Evolutionary conservation across 495 filamentous ascomycete species (phyloP), one percentile per base, ranked within the genome.

Genomic region (Chaetomium fimeti): DNA sequence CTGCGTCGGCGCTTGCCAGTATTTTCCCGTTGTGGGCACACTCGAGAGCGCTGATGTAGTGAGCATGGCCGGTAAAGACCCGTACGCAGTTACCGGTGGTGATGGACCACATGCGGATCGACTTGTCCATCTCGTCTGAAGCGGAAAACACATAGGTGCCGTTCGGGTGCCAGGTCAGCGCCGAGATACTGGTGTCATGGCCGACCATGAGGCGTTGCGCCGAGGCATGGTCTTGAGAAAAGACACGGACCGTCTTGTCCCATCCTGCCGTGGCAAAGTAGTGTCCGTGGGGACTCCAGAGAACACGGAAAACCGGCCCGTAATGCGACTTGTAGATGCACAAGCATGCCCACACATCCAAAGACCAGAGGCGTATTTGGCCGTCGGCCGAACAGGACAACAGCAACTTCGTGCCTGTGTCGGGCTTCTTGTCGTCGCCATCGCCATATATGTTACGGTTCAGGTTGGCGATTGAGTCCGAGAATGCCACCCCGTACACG

Each of bases 81-180:
- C 94, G 89, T 0, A 97, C 91, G 48, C 90, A 88, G 61, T 87
- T 87, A 24, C 94, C 94, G 9, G 85, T 91, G 2, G 82, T 79
- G n/a, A 97, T 81, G n/a, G 90, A 85, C 93, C 94, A 98, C 93
- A 98, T 97, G 22, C 94, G 88, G 24, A 97, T 91, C 0, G 92
- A 92, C 76, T 91, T 91, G 75, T 98, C 94, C 52, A 82, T 87
- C 63, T 81, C 77, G 59, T 85, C 83, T 56, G 89, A 92, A 0
- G 88, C 91, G 2, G 94, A 97, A 77, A 98, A 96, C 55, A 97
- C 77, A 67, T 98, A 98, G 5, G 87, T 85, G 8, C 89, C 90
- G 73, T 98, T 98, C 2, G 93, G 92, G 69, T 98, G 94, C 82
- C 92, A 98, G 18, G 87, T 84, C 24, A 98, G 79, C 47, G 84